A percentile compares a stretch with the other conserved stretches of the same genome.
phyloP scores from a whole-genome alignment of 2,329 filamentous ascomycete species.

The Magnaporthiopsis incrustans region DNA sequence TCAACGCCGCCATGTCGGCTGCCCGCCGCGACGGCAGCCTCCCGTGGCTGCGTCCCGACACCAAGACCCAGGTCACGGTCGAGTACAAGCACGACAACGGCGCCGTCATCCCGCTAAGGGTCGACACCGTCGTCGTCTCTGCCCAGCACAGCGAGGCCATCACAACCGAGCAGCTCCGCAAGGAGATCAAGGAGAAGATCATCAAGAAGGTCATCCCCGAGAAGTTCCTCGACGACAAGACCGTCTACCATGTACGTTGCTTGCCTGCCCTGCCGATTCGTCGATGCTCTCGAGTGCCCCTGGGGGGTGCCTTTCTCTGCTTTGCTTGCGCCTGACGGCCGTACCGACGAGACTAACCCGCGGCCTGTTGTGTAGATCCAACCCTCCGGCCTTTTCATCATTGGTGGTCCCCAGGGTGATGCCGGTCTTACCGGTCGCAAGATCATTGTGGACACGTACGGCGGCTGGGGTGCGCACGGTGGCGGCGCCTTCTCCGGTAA shows the following conservation, averaged over 20 bases:
- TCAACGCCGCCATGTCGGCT: slow-evolving; percentile 89
- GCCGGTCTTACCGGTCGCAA: slow-evolving; percentile 97
- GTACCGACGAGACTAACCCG: slow-evolving; percentile 21
- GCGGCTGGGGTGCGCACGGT: slow-evolving; percentile 98
- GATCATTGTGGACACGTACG: slow-evolving; percentile 99
- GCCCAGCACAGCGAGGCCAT: slow-evolving; percentile 89
- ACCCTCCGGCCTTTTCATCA: slow-evolving; percentile 97
- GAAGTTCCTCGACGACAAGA: slow-evolving; percentile 86
- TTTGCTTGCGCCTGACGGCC: slow-evolving; percentile 3
- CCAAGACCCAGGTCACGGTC: slow-evolving; percentile 98
- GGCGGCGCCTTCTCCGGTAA: slow-evolving; percentile 99
- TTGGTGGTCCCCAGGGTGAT: slow-evolving; percentile 97
- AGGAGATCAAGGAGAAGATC: slow-evolving; percentile 96
- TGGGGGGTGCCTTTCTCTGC: slow-evolving; percentile 12
- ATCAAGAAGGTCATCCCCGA: slow-evolving; percentile 90
- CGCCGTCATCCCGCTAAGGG: slow-evolving; percentile 83
- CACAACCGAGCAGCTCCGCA: slow-evolving; percentile 83
- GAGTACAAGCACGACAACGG: slow-evolving; percentile 97
- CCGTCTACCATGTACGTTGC: slow-evolving; percentile 78
- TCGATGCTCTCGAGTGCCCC: too few species aligned
- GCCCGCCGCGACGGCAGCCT: slow-evolving; percentile 81
- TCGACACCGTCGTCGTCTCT: slow-evolving; percentile 94
- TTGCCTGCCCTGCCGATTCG: background rate
- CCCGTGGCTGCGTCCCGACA: slow-evolving; percentile 94
- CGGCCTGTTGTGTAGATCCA: slow-evolving; percentile 53